These are phyloP conservation scores for Straminergon stramineum DNA, from an alignment of 225 moss, liverwort and hornwort species.

Conservation along the genomic window DNA sequence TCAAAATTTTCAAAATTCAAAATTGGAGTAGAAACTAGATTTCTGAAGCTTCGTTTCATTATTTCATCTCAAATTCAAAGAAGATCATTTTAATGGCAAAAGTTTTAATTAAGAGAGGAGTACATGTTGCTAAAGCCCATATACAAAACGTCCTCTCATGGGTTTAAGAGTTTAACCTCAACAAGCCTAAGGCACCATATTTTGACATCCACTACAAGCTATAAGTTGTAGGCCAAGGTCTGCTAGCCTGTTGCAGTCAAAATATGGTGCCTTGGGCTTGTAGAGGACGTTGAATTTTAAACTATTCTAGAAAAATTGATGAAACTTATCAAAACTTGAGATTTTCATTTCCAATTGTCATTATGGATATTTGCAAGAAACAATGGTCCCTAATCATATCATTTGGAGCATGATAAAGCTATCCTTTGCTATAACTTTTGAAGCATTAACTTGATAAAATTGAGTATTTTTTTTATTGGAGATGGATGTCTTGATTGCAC, in stretches of 20 bases:
- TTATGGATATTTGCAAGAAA: too few species aligned
- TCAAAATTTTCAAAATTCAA: too few species aligned
- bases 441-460: too few species aligned
- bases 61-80: not conserved
- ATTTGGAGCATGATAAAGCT: too few species aligned
- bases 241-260: too few species aligned
- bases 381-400: too few species aligned
- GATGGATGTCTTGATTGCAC: too few species aligned
- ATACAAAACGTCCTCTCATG: fast-evolving
- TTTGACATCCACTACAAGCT: not conserved
- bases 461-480: too few species aligned
- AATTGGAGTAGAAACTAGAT: not conserved
- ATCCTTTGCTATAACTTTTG: too few species aligned
- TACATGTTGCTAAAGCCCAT: not conserved
- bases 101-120: not conserved
- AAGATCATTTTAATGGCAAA: not conserved
- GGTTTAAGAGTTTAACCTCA: fast-evolving
- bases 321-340: not conserved
- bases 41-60: not conserved
- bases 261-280: too few species aligned
- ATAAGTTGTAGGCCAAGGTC: too few species aligned
- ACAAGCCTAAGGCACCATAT: not conserved
- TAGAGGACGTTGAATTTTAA: too few species aligned
- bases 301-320: not conserved
- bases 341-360: not conserved